Percentiles rank a stretch among this genome's conserved stretches.
phyloP scores from a whole-genome alignment of 2,329 filamentous ascomycete species.

The Botrytis cinerea region DNA sequence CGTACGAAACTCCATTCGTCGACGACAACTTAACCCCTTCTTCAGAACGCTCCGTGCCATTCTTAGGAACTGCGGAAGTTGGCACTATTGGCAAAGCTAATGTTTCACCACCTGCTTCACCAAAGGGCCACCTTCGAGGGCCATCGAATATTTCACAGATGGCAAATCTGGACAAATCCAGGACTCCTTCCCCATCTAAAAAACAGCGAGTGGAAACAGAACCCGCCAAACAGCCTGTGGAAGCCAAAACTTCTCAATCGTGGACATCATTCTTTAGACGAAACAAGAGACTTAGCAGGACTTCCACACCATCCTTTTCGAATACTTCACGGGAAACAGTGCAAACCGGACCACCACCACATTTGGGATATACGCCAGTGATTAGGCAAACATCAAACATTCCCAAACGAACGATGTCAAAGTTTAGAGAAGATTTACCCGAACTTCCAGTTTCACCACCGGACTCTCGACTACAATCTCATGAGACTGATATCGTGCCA shows the following conservation, averaged over 20 bases:
- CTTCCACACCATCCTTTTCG: constrained; percentile 71
- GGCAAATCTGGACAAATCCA: constrained; percentile 45
- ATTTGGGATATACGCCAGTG: constrained; percentile 35
- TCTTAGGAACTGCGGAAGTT: constrained; percentile 51
- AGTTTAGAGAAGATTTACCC: constrained; percentile 88
- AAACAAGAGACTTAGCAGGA: constrained; percentile 53
- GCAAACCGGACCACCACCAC: constrained; percentile 43
- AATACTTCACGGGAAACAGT: constrained; percentile 92
- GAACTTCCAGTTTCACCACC: constrained; percentile 85
- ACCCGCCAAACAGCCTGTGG: constrained; percentile 51
- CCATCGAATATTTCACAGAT: constrained; percentile 55
- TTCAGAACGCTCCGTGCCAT: constrained; percentile 40
- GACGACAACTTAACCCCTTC: constrained; percentile 33
- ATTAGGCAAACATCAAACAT: constrained; percentile 44
- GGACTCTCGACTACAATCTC: constrained; percentile 77
- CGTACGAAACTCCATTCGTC: constrained; percentile 20
- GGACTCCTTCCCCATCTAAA: constrained; percentile 49
- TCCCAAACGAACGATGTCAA: constrained; percentile 81
- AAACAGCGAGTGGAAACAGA: constrained; percentile 23
- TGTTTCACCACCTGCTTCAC: constrained; percentile 50
- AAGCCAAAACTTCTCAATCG: constrained; percentile 51
- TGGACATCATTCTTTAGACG: constrained; percentile 74
- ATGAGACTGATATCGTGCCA: constrained; percentile 57
- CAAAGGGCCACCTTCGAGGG: constrained; percentile 45
- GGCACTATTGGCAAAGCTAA: constrained; percentile 51